Percentiles rank a stretch among this genome's conserved stretches.
These are phyloP conservation scores for Rhododendron simsii DNA, from an alignment of 148 eudicot species.

Conservation along the genomic window DNA sequence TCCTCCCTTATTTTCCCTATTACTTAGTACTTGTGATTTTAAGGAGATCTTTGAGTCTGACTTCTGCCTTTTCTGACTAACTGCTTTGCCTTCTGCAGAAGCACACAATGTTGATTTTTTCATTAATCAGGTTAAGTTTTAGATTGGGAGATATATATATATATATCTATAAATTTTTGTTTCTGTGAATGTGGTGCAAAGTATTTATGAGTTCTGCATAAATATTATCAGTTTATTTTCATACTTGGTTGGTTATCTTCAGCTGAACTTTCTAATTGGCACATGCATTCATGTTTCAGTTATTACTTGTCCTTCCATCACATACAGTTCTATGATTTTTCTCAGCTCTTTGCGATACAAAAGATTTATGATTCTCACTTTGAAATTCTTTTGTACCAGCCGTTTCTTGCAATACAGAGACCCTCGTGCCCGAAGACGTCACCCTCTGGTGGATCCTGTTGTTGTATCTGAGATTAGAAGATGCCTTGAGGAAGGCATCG, in stretches of 20 bases:
- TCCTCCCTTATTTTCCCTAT: neutral
- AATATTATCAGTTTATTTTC: neutral
- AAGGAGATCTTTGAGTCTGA: neutral
- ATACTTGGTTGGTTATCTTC: neutral
- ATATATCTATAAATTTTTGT: neutral
- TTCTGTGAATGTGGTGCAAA: neutral
- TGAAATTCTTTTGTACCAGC: constrained; percentile 36
- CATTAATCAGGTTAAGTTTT: neutral
- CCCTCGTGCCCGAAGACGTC: constrained; percentile 75
- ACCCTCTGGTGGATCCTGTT: constrained; percentile 83
- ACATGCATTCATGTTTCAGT: neutral
- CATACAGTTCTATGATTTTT: neutral
- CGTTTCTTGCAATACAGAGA: constrained; percentile 85
- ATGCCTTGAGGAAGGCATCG: constrained; percentile 71
- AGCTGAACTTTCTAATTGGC: neutral
- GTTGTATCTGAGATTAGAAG: constrained; percentile 74
- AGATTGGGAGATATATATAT: neutral
- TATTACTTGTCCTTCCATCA: neutral
- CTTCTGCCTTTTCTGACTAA: neutral
- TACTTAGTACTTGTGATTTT: neutral
- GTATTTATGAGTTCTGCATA: neutral
- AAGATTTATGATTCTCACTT: neutral
- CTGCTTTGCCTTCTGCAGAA: neutral
- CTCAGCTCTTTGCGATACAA: neutral
- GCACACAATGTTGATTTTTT: neutral